Base-by-base conservation (phyloP, 495 filamentous ascomycete genomes). In the Penicillium maclennaniae region DNA sequence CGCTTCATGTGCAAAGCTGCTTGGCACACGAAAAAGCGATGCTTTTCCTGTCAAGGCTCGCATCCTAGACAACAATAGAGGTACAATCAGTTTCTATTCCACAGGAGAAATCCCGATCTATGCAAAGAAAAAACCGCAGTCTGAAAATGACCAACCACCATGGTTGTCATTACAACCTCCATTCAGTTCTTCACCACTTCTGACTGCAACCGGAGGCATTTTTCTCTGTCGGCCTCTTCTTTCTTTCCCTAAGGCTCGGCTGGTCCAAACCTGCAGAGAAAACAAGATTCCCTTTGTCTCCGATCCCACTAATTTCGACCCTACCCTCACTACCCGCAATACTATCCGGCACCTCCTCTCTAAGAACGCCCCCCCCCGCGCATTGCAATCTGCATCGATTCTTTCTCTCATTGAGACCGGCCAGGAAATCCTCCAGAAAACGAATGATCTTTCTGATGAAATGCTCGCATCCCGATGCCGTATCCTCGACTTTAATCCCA, bases 281-380 rank as follows among this genome's bases (percentile, higher is more conserved):
- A 77, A 83, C 48, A 57, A 72, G 1, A 72, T 93, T 20, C 72
- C 73, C 3, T 97, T 87, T 84, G 87, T 87, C 57, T 87, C 92
- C 53, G 93, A 98, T 61, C 71, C 75, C 43, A 95, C 91, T n/a
- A 98, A 98, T 61, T 66, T 79, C 36, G 88, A 96, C 63, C 78
- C 75, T 17, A 91, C 86, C 3, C 69, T 89, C 31, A 96, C 93
- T 0, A 20, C 9, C 0, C 38, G 38, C 38, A 40, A 40, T 6
- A 20, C 38, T 10, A 40, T 40, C 19, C 38, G 38, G 12, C n/a
- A 20, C 19, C 38, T 40, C 8, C 38, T 40, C 16, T 17, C 16
- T 20, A 17, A 16, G 4, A 40, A 40, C 10, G n/a, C 38, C 16
- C 16, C 20, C 15, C 38, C 38, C 70, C 74, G 34, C 79, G 93